Base-by-base conservation (phyloP, 2,329 filamentous ascomycete species). In the Alternaria rosae region DNA sequence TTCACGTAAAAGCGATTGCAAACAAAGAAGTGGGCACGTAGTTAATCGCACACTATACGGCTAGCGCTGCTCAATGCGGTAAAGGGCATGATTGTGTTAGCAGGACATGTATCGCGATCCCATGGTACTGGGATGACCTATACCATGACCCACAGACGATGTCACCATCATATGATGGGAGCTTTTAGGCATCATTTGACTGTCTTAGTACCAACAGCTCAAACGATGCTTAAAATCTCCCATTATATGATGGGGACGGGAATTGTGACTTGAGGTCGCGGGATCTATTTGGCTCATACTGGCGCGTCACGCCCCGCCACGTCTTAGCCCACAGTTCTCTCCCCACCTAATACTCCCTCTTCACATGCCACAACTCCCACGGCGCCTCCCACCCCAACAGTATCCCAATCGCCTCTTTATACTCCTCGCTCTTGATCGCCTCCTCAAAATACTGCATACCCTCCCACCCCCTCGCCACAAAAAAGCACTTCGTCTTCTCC, bases 391-490 rank as follows among this genome's bases (percentile, higher is more conserved):
- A 57, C 7, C 4, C 58, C 47, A 47, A 10, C 30, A 57, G 10
- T 7, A 57, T 52, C 17, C 15, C 9, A 17, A 61, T 41, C 5
- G 58, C 58, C 41, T 47, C 53, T 20, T 38, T 52, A 10, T 45
- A 61, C 42, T 42, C 59, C 9, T 54, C 17, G 3, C 44, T 54
- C 25, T 17, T 17, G 0, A 61, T 11, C 12, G 57, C 6, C 15
- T 57, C 42, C 20, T 58, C 47, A 44, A 61, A 61, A 38, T n/a
- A 51, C 47, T 35, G 41, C 59, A 61, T 61, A 9, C 54, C 42
- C 32, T 58, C 54, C 54, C 59, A 61, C 5, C 59, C 48, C 42
- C 59, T 61, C 2, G 47, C 42, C 32, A 61, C 59, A 26, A 61
- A 35, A 30, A 61, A 58, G 28, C 59, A 57, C 4, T 32, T 43